These are phyloP conservation scores for Colletotrichum zoysiae DNA, from an alignment of 2,329 filamentous ascomycete genomes.

Conservation along the genomic window DNA sequence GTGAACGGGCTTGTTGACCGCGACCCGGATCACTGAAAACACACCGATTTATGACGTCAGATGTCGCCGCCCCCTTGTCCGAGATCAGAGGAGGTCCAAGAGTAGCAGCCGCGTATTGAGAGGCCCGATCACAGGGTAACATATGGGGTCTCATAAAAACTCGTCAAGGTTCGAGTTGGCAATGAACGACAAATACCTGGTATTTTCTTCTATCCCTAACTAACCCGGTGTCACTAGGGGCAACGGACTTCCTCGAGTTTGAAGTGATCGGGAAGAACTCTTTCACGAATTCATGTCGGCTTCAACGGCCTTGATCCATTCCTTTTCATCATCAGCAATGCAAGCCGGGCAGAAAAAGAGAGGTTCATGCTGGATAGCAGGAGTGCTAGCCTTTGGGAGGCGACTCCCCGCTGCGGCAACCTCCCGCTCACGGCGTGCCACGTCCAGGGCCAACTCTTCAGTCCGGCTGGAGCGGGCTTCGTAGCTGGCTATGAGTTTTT, in stretches of 20 bases:
- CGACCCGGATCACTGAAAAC: too few relatives aligned
- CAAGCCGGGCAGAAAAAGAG: background rate
- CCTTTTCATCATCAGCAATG: background rate
- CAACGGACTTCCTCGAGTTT: too few relatives aligned
- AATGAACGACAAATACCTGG: background rate
- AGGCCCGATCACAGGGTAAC: background rate
- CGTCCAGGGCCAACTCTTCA: background rate
- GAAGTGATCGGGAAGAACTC: background rate
- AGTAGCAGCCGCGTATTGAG: background rate
- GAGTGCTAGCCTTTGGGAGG: too few relatives aligned
- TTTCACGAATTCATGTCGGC: background rate
- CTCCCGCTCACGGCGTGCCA: background rate
- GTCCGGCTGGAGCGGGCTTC: slow-evolving; percentile 7
- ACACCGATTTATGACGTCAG: background rate
- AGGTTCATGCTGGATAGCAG: too few relatives aligned
- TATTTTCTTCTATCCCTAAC: background rate
- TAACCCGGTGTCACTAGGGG: fast-evolving
- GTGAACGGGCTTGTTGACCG: background rate
- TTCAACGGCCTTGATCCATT: background rate
- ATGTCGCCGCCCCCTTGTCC: background rate
- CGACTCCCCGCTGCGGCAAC: too few relatives aligned
- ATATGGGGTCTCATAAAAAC: background rate
- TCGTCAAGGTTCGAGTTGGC: background rate
- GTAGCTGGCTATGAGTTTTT: slow-evolving; percentile 22
- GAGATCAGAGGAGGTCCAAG: background rate